Evolutionary conservation across 768 basidiomycete genomes (phyloP), one percentile per base, ranked within the genome.

Genomic region (Phlebiopsis gigantea): DNA sequence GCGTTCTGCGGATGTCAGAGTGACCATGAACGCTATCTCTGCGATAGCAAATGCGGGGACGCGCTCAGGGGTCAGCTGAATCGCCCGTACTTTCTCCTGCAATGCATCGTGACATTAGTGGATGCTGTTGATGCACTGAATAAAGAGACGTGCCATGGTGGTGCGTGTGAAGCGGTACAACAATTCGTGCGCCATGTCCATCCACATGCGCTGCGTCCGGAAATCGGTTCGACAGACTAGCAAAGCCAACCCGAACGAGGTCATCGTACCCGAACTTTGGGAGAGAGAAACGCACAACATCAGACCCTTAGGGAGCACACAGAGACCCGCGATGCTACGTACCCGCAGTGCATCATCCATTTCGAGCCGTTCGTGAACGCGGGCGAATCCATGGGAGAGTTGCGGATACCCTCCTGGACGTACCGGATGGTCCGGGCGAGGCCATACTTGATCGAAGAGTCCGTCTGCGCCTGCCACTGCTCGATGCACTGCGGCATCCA

Each of bases 1-100:
- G 46, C 76, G 82, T 53, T 87, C 85, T 2, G 81, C 80, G 5
- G 90, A 88, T 2, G 87, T 83, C 51, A 93, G 71, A 0, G 84
- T 78, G 12, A 88, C 82, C 5, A 90, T 75, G 61, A 89, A 83
- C 0, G 87, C 81, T 39, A 91, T 84, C 68, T 93, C 90, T 1
- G 80, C 77, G 10, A 92, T 66, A 1, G 79, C 78, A 62, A 93
- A 82, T 2, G 85, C 82, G 1, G 86, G 77, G 2, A 82, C 70
- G 31, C 87, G 85, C 7, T 72, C 72, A 5, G 76, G 64, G 55
- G 79, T 75, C 7, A 74, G 65, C 59, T 84, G 86, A 44, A 88
- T 68, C 0, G 73, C 70, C 61, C 72, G 77, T 25, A 79, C 74
- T 50, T 79, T 74, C 19, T 74, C 70, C 60, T 71, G 39, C 21